Base-by-base conservation (phyloP, 176 grass and related monocot species). In the Dactylis glomerata region DNA sequence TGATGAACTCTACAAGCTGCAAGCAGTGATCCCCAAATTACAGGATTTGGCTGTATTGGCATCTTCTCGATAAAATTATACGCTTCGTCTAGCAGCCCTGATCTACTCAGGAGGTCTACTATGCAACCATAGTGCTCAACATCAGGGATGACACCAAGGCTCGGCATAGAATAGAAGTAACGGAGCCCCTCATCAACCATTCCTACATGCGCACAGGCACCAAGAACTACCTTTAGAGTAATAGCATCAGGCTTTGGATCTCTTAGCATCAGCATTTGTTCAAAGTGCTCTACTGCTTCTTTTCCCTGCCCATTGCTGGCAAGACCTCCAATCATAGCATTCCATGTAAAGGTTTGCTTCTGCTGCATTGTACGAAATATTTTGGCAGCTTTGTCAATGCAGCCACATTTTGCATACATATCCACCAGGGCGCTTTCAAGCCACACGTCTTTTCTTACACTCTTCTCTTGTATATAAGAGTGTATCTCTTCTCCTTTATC, bases 341-440 rank as follows among this genome's bases (percentile, higher is more conserved):
- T 97, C 87, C 89, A 95, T 67, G 90, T 81, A 56, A 93, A 85
- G 41, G 82, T 88, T 84, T 85, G 78, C 83, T 82, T 94, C 9
- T 71, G 26, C 66, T 80, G 73, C 87, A 91, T 89, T 78, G 38
- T 78, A 65, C 82, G 59, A 88, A 97, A 95, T 63, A 97, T 88
- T 75, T 86, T 31, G 41, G 70, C 49, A 76, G 95, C 88, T 26
- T 82, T 83, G 2, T 90, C 89, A 16, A 85, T 88, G 87, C 88
- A 90, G 20, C 91, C 91, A 80, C 92, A 94, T 67, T 97, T 94
- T 83, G 87, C 92, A 84, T 97, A 97, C 92, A 97, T 97, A 87
- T 95, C 95, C 1, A 97, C 57, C 13, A 97, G 88, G 26, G 91
- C 84, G 75, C 88, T 95, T 64, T 88, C 75, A 55, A 97, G 74